A percentile compares a stretch with the other conserved stretches of the same genome.
Conservation (phyloP, 176 grass and related monocot species). For the Oryza rufipogon region DNA sequence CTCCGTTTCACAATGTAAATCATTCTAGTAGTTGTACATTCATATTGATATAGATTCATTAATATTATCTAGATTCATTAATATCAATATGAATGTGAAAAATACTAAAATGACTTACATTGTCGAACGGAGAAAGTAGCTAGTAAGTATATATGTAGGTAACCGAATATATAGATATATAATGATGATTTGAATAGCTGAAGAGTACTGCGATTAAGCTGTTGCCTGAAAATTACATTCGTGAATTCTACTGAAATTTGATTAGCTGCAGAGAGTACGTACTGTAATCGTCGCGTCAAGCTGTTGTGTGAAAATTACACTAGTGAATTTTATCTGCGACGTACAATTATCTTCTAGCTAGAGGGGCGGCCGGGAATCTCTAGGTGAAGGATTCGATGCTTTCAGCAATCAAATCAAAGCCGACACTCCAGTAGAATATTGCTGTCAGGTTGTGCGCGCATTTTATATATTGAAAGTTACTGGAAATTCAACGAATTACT, state of each 20-base stretch:
- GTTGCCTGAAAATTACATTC: too few relatives aligned
- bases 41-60: too few relatives aligned
- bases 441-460: not conserved
- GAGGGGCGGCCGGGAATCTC: not conserved
- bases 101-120: too few relatives aligned
- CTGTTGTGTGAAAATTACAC: not conserved
- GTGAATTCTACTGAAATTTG: not conserved
- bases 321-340: not conserved
- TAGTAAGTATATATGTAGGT: too few relatives aligned
- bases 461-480: not conserved
- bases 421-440: constrained; percentile 15
- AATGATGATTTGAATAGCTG: too few relatives aligned
- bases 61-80: too few relatives aligned
- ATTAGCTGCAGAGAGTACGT: not conserved
- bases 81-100: too few relatives aligned
- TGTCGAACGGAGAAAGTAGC: too few relatives aligned
- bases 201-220: too few relatives aligned
- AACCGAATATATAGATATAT: too few relatives aligned
- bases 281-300: not conserved
- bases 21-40: too few relatives aligned
- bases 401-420: not conserved
- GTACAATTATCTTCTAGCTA: not conserved
- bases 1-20: too few relatives aligned
- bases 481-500: not conserved
- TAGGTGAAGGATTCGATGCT: not conserved